Evolutionary conservation across 345 rosid genomes (phyloP).

Genomic region (Brassica rapa): DNA sequence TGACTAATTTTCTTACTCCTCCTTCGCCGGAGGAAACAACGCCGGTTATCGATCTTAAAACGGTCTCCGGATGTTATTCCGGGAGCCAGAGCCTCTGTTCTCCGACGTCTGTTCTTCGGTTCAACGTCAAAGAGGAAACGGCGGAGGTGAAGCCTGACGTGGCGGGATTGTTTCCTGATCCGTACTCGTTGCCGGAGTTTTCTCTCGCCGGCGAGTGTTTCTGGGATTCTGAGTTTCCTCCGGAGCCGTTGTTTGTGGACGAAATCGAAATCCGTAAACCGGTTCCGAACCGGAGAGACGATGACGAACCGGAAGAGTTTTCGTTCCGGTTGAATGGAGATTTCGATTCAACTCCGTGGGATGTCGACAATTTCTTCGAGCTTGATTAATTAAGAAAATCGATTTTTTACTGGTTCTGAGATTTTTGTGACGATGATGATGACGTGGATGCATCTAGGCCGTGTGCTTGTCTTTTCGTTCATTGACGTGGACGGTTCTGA

Average conservation of each 20-base stretch:
- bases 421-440: slow-evolving; percentile 14
- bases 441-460: slow-evolving; percentile 30
- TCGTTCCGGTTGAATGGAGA: slow-evolving; percentile 46
- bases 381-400: not conserved
- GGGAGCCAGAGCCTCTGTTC: slow-evolving; percentile 48
- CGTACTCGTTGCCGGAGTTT: slow-evolving; percentile 29
- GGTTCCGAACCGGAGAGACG: not conserved
- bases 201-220: slow-evolving; percentile 36
- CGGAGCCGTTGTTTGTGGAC: slow-evolving; percentile 52
- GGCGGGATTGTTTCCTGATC: slow-evolving; percentile 40
- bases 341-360: slow-evolving; percentile 63
- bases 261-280: slow-evolving; percentile 32
- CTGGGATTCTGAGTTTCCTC: slow-evolving; percentile 45
- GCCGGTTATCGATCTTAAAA: slow-evolving; percentile 38
- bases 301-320: slow-evolving; percentile 26
- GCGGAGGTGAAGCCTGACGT: not conserved
- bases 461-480: not conserved
- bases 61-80: slow-evolving; percentile 47
- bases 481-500: slow-evolving; percentile 24
- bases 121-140: slow-evolving; percentile 38
- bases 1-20: slow-evolving; percentile 55
- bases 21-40: not conserved
- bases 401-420: not conserved
- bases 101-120: slow-evolving; percentile 83
- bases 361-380: slow-evolving; percentile 59